phyloP scores from a whole-genome alignment of 2,329 filamentous ascomycete genomes.

The Nakataea oryzae region DNA sequence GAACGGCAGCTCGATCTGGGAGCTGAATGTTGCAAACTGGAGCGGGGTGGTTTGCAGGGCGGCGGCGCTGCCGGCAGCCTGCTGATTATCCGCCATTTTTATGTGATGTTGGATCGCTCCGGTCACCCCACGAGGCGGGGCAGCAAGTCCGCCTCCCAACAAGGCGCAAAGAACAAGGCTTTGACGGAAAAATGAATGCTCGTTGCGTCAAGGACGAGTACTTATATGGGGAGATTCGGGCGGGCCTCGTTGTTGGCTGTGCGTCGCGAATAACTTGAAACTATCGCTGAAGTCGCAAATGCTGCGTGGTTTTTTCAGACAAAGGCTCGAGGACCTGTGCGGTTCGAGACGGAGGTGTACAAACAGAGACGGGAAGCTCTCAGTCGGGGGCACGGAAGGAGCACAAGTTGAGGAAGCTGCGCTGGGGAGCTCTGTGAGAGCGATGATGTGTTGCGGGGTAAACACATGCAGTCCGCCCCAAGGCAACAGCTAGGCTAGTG shows the following conservation, averaged over 20 bases:
- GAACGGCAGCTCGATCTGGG: conserved; percentile 91
- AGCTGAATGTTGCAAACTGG: conserved; percentile 80
- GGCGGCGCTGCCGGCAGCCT: neutral
- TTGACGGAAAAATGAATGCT: neutral
- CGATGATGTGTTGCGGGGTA: conserved; percentile 2
- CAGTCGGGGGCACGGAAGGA: no score
- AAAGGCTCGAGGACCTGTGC: neutral
- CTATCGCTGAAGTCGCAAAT: neutral
- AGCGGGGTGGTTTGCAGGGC: conserved; percentile 18
- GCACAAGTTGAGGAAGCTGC: neutral
- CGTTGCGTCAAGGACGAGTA: neutral
- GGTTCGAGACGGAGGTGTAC: neutral
- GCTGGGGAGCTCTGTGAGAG: neutral
- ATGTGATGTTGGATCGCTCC: neutral
- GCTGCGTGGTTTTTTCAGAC: neutral
- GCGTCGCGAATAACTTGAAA: neutral
- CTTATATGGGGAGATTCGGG: neutral
- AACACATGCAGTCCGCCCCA: neutral
- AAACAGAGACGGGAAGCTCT: neutral
- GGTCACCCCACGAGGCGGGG: neutral
- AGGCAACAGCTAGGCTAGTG: neutral
- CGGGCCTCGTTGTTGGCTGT: neutral
- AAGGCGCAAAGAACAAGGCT: neutral
- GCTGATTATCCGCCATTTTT: neutral
- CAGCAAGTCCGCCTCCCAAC: neutral